Percentiles rank a stretch among this genome's conserved stretches.
These are phyloP conservation scores for Cucumis variabilis DNA, from an alignment of 331 rosid genomes.

Conservation along the genomic window DNA sequence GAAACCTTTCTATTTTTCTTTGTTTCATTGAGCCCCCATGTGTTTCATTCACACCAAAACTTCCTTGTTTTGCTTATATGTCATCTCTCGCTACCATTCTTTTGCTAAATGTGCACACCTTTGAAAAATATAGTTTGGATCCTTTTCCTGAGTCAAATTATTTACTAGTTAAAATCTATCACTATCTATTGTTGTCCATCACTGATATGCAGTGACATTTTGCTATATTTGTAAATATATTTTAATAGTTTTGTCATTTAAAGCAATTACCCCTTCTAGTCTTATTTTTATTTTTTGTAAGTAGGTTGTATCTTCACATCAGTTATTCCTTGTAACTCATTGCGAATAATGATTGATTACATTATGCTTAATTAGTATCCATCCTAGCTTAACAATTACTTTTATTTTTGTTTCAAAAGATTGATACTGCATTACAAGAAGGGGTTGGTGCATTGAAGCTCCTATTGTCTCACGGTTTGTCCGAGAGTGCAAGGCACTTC, in stretches of 20 bases:
- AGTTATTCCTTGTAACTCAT: background rate
- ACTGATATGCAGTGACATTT: too few species aligned
- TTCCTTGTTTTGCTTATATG: background rate
- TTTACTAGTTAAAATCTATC: too few species aligned
- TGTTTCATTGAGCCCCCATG: background rate
- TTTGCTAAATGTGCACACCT: background rate
- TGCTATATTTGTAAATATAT: too few species aligned
- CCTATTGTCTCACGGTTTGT: conserved; percentile 58
- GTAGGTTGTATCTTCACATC: background rate
- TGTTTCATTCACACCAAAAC: background rate
- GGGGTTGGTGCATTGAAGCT: conserved; percentile 72
- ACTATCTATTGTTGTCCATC: too few species aligned
- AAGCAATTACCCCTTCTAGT: background rate
- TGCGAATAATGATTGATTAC: conserved; percentile 8
- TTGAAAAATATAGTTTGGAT: background rate
- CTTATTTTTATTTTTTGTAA: background rate
- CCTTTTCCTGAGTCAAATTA: background rate
- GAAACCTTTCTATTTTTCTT: background rate
- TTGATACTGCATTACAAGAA: conserved; percentile 71
- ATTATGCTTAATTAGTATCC: background rate
- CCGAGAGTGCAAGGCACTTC: conserved; percentile 65
- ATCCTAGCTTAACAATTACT: background rate
- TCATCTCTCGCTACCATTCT: background rate
- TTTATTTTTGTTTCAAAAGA: conserved; percentile 49
- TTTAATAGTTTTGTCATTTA: too few species aligned